A percentile compares a stretch with the other conserved stretches of the same genome.
These are phyloP conservation scores for Globisporangium megalacanthum DNA, from an alignment of 352 stramenopile genomes.

Conservation along the genomic window DNA sequence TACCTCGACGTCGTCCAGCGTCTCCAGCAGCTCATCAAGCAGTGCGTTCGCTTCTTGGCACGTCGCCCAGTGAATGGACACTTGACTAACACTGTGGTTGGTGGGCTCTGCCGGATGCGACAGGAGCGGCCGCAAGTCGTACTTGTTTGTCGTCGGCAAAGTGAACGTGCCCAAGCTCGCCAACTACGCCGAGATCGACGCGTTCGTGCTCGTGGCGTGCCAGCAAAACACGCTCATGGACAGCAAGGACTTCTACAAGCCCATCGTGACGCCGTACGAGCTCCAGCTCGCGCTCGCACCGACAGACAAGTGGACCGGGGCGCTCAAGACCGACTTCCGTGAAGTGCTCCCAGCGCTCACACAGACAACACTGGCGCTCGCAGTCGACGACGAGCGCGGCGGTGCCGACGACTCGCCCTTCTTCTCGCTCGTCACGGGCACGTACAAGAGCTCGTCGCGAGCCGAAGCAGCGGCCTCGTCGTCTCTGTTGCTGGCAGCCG, in stretches of 20 bases:
- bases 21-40: slow-evolving; percentile 85
- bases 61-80: too few relatives aligned
- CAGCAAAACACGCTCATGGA: slow-evolving; percentile 94
- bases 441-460: slow-evolving; percentile 46
- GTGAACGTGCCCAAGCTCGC: slow-evolving; percentile 96
- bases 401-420: slow-evolving; percentile 63
- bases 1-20: slow-evolving; percentile 91
- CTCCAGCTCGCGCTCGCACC: slow-evolving; percentile 91
- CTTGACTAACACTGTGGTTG: not conserved
- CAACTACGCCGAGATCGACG: slow-evolving; percentile 98
- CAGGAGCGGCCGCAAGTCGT: slow-evolving; percentile 91
- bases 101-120: slow-evolving; percentile 6
- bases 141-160: slow-evolving; percentile 97
- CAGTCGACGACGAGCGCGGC: slow-evolving; percentile 14
- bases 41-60: slow-evolving; percentile 28
- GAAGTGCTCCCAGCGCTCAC: slow-evolving; percentile 68
- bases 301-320: slow-evolving; percentile 83
- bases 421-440: slow-evolving; percentile 79
- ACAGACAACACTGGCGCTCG: slow-evolving; percentile 28
- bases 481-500: not conserved
- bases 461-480: not conserved
- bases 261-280: slow-evolving; percentile 93
- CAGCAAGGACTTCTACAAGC: slow-evolving; percentile 89
- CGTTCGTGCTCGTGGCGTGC: slow-evolving; percentile 95
- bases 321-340: slow-evolving; percentile 80